Evolutionary conservation across 441 rosid species (phyloP).

Genomic region (Mallotus repandus): DNA sequence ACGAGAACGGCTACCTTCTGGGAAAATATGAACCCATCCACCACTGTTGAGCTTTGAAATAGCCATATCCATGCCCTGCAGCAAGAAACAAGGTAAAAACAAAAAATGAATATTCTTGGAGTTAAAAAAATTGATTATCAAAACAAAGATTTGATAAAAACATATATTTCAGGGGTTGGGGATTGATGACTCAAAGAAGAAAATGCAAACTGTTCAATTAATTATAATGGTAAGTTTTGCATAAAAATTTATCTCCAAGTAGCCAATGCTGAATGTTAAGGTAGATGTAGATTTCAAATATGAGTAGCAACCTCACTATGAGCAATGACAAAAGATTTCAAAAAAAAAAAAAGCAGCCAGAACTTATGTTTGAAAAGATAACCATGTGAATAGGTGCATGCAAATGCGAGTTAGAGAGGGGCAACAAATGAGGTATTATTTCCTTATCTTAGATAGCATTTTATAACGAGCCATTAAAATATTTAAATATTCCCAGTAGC

Average conservation of each 20-base stretch:
- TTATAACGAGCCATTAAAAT: too few relatives aligned
- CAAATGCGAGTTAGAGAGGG: too few relatives aligned
- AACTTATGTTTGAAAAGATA: background rate
- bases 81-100: slow-evolving; percentile 12
- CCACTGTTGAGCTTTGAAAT: slow-evolving; percentile 80
- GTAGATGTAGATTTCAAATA: background rate
- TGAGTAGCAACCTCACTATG: background rate
- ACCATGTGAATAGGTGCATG: background rate
- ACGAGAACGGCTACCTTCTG: slow-evolving; percentile 92
- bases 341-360: background rate
- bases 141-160: background rate
- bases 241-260: background rate
- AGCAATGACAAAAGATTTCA: too few relatives aligned
- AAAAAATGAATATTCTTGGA: background rate
- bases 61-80: slow-evolving; percentile 96
- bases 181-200: background rate
- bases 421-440: too few relatives aligned
- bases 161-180: too few relatives aligned
- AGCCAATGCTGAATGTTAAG: background rate
- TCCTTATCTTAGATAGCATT: too few relatives aligned
- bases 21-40: slow-evolving; percentile 97
- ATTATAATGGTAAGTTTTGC: background rate
- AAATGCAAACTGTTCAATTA: background rate
- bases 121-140: background rate
- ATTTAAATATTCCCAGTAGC: too few relatives aligned